Percentiles rank a stretch among this genome's conserved stretches.
Evolutionary conservation across 306 rosid species (phyloP).

Genomic region (Alnus glutinosa): DNA sequence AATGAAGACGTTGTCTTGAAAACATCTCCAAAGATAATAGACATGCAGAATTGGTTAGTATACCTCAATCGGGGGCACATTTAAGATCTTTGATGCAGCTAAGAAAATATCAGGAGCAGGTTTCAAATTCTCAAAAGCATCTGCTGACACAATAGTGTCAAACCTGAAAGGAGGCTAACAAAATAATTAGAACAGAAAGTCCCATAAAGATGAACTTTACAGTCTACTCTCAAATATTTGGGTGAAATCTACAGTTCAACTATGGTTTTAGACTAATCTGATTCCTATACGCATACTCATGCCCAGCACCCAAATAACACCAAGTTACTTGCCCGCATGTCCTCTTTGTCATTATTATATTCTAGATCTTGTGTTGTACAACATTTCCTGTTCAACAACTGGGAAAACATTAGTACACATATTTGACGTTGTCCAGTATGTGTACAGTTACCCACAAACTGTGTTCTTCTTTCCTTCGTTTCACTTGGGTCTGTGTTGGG

Average conservation of each 20-base stretch:
- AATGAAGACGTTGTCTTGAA: neutral
- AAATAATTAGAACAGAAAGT: constrained; percentile 17
- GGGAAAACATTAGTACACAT: neutral
- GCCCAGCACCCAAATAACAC: neutral
- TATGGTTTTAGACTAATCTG: neutral
- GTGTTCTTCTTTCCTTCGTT: too few species aligned
- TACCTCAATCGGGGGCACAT: constrained; percentile 79
- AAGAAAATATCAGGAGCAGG: constrained; percentile 97
- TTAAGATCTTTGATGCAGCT: constrained; percentile 80
- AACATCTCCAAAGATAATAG: constrained; percentile 11
- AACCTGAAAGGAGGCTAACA: constrained; percentile 64
- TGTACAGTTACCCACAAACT: neutral
- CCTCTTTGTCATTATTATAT: neutral
- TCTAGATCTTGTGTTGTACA: neutral
- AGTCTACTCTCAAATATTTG: neutral
- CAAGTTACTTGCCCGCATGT: neutral
- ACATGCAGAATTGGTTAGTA: constrained; percentile 19
- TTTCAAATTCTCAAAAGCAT: constrained; percentile 96
- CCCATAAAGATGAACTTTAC: neutral
- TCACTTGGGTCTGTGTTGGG: too few species aligned
- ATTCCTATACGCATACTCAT: neutral
- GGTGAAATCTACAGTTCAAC: constrained; percentile 3
- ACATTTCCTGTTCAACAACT: neutral
- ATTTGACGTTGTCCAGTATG: neutral
- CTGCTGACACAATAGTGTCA: constrained; percentile 90